Base-by-base conservation (phyloP, 345 rosid species). In the Corymbia maculata region DNA sequence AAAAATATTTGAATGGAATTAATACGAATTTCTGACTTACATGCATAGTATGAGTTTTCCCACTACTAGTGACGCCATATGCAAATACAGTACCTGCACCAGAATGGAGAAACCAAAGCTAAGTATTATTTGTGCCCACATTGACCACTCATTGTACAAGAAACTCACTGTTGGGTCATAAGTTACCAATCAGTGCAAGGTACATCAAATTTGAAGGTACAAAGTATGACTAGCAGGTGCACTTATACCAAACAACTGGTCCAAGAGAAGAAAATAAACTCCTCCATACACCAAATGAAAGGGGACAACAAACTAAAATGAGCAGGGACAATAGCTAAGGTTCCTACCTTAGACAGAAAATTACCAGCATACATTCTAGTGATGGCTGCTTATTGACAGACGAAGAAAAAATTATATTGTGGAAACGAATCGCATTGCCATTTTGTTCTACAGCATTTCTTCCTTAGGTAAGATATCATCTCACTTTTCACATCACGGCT, bases 41-140 rank as follows among this genome's bases (percentile, higher is more conserved):
- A 88, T 97, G 99, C 99, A 97, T 97, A 79, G 99, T 97, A 88
- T 96, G 99, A 90, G 98, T 97, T 94, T 97, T 97, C 89, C 99
- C 98, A 87, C 98, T 97, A 85, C 99, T 97, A 85, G 99, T 96
- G 90, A 96, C 99, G 88, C 99, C 99, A 95, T 97, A 97, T 30
- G 99, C 99, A 95, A 97, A 97, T 61, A 97, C 97, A 44, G 99
- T 96, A 75, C 99, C 99, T 97, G 93, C 90, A 89, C 16, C 86
- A 89, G 45, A 86, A 89, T 52, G 85, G 42, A 86, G 79, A 53
- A 92, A 90, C 52, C 15, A 64, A 12, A 88, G 89, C 51, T 45
- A 86, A 88, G 51, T 85, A 88, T 13, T 68, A 75, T 75, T 24
- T 42, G 87, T 32, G 59, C 82, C 30, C 59, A 6, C 85, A 79